These are phyloP conservation scores for Hypoxylon cercidicola DNA, from an alignment of 495 filamentous ascomycete genomes.

Conservation along the genomic window DNA sequence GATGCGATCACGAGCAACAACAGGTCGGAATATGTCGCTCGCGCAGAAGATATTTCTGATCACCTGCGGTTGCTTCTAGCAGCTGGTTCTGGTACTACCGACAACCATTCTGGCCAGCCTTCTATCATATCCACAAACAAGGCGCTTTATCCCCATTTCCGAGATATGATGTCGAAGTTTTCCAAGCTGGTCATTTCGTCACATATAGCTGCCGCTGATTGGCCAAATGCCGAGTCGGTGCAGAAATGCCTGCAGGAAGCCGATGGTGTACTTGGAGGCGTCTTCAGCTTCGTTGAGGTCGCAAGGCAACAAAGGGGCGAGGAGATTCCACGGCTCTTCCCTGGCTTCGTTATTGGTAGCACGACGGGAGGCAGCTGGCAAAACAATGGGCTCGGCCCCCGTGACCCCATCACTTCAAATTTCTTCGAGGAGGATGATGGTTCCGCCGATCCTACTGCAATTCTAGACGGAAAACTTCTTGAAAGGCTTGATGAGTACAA, in stretches of 20 bases:
- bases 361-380: constrained; percentile 90
- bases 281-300: constrained; percentile 95
- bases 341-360: constrained; percentile 89
- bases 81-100: constrained; percentile 94
- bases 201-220: constrained; percentile 97
- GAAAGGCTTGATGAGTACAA: constrained; percentile 87
- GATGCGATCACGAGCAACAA: constrained; percentile 82
- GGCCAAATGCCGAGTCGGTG: constrained; percentile 85
- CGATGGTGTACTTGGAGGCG: constrained; percentile 90
- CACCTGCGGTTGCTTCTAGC: constrained; percentile 92
- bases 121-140: constrained; percentile 99
- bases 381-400: constrained; percentile 80
- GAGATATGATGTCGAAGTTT: constrained; percentile 99
- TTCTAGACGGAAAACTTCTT: constrained; percentile 78
- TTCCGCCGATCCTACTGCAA: constrained; percentile 74
- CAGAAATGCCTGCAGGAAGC: constrained; percentile 96
- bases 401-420: constrained; percentile 74
- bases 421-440: constrained; percentile 88
- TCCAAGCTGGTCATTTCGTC: constrained; percentile 97
- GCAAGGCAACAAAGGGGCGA: constrained; percentile 91
- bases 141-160: constrained; percentile 93
- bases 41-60: constrained; percentile 96
- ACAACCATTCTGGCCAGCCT: constrained; percentile 97
- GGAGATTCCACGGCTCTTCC: constrained; percentile 85
- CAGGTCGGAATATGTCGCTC: constrained; percentile 88